Evolutionary conservation across 2,329 filamentous ascomycete genomes (phyloP).

Genomic region (Penicillium sp.): DNA sequence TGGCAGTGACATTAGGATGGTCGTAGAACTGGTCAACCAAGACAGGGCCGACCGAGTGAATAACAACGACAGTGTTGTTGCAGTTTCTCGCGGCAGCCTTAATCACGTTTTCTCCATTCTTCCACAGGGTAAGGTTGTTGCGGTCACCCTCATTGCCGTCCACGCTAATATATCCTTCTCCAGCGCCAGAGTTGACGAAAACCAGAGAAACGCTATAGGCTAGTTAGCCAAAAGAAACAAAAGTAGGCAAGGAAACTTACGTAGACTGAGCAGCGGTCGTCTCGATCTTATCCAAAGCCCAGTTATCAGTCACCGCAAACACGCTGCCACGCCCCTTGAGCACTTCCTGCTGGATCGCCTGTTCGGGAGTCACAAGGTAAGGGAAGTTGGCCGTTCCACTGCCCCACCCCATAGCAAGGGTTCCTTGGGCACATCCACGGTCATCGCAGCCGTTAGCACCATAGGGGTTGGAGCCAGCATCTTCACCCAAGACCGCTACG

Average conservation of each 20-base stretch:
- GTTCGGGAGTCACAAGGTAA: constrained; percentile 66
- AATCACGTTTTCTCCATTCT: constrained; percentile 78
- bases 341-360: constrained; percentile 69
- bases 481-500: constrained; percentile 78
- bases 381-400: constrained; percentile 66
- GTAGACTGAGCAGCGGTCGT: constrained; percentile 57
- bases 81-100: constrained; percentile 76
- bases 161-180: constrained; percentile 83
- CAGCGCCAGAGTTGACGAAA: constrained; percentile 85
- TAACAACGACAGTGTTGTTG: constrained; percentile 89
- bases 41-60: constrained; percentile 84
- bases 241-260: constrained; percentile 21
- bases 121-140: constrained; percentile 91
- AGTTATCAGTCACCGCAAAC: constrained; percentile 63
- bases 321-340: constrained; percentile 70
- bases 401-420: constrained; percentile 68
- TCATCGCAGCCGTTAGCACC: constrained; percentile 82
- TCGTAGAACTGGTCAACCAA: constrained; percentile 67
- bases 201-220: constrained; percentile 65
- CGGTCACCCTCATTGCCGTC: constrained; percentile 87
- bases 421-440: constrained; percentile 65
- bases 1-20: constrained; percentile 72
- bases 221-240: constrained; percentile 1
- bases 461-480: constrained; percentile 74
- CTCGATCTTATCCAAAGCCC: constrained; percentile 57